Percentiles rank a stretch among this genome's conserved stretches.
These are phyloP conservation scores for Darksidea phi DNA, from an alignment of 495 filamentous ascomycete species.

Conservation along the genomic window DNA sequence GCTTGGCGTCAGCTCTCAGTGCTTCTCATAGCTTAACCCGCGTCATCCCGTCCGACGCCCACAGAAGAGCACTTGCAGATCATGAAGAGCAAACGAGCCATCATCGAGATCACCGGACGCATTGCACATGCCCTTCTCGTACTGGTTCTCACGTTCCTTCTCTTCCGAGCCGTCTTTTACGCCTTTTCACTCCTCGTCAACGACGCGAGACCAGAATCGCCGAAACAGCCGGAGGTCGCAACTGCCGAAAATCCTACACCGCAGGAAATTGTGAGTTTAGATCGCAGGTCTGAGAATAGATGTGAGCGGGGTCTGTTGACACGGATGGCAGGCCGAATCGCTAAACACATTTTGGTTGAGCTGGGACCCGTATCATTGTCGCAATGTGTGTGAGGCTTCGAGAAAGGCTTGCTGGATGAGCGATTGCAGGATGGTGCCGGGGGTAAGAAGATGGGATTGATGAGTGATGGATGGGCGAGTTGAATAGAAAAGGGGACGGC, in stretches of 20 bases:
- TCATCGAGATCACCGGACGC: neutral
- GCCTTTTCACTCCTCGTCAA: neutral
- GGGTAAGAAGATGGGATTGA: constrained; percentile 4
- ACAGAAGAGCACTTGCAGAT: too few species aligned
- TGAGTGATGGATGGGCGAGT: too few species aligned
- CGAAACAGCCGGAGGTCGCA: neutral
- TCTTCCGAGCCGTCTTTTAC: neutral
- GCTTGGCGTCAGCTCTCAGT: too few species aligned
- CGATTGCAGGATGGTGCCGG: neutral
- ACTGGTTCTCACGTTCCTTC: neutral
- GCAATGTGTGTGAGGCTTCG: constrained; percentile 3
- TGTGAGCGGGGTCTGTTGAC: neutral
- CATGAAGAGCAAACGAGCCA: too few species aligned
- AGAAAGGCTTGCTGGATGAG: constrained; percentile 1
- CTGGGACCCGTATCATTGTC: neutral
- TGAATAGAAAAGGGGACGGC: neutral
- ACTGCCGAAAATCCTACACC: neutral
- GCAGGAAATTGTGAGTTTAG: constrained; percentile 9
- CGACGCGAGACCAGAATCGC: neutral
- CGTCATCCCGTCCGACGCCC: too few species aligned
- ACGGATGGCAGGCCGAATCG: neutral
- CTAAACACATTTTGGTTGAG: constrained; percentile 6
- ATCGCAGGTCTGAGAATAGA: too few species aligned
- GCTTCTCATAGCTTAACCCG: too few species aligned
- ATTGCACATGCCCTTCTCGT: constrained; percentile 1